Percentiles rank a stretch among this genome's conserved stretches.
Conservation (phyloP, 331 rosid species). For the Quercus tomentella region DNA sequence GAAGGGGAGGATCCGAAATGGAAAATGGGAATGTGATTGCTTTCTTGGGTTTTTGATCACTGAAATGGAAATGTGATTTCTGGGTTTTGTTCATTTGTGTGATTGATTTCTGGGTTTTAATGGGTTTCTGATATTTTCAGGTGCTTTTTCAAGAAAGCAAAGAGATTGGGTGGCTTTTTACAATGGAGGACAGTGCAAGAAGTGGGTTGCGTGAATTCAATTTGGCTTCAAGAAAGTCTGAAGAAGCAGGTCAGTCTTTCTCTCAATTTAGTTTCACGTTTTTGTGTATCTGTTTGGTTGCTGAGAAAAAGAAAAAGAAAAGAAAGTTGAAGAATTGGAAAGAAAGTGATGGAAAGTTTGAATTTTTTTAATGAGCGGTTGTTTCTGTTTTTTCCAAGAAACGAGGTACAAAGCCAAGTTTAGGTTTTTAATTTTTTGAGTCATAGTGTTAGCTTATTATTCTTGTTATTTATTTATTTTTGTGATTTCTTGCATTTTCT, state of each 20-base stretch:
- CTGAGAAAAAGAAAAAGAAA: not conserved
- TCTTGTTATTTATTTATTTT: no score
- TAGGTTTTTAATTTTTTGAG: not conserved
- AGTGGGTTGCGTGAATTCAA: slow-evolving; percentile 56
- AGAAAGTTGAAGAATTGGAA: not conserved
- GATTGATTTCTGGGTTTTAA: slow-evolving; percentile 11
- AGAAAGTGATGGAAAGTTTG: not conserved
- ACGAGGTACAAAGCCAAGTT: not conserved
- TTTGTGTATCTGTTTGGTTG: not conserved
- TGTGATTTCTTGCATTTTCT: not conserved
- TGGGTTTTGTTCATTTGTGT: not conserved
- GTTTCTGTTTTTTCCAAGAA: not conserved
- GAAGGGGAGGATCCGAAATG: no score
- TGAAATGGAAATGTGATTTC: not conserved
- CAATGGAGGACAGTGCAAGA: slow-evolving; percentile 51
- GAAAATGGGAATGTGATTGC: not conserved
- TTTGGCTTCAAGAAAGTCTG: slow-evolving; percentile 91
- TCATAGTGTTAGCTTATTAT: not conserved
- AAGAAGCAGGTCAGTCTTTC: slow-evolving; percentile 68
- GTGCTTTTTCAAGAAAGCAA: slow-evolving; percentile 17
- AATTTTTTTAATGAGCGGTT: not conserved
- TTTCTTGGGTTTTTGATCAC: not conserved
- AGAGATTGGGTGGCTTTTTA: slow-evolving; percentile 6
- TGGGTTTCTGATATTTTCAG: not conserved
- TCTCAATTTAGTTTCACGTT: not conserved